Evolutionary conservation across 192 early-diverging fungal genomes (phyloP), one percentile per base, ranked within the genome.

Genomic region (Gonapodya sp.): DNA sequence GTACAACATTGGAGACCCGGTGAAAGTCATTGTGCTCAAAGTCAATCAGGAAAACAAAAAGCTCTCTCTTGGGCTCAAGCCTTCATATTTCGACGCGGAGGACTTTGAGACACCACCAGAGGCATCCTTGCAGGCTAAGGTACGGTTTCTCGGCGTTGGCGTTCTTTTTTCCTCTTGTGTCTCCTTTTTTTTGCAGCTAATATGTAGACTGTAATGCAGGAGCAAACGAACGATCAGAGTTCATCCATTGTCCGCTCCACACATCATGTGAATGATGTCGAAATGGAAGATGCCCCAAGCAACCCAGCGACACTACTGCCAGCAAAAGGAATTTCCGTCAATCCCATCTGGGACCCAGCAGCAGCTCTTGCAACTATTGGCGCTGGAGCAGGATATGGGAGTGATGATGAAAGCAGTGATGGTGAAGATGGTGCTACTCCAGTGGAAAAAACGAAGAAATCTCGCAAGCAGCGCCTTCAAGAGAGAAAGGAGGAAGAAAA

Each of bases 1-100:
- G 64, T 97, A 95, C 82, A 84, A 89, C 79, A 85, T 94, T 31
- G 96, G 96, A 35, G 95, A 97, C 82, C 87, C 90, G 0, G 95
- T 97, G 33, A 92, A 93, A 80, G 94, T 93, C 33, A 88, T 89
- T 78, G 90, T 97, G 34, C 86, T 96, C 64, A 91, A 92, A 73
- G 91, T 95, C 34, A 91, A 96, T 82, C 46, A 82, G 18, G 87
- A 88, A 80, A 93, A 89, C 82, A 90, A 92, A 78, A 86, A 89
- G 16, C 84, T 96, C 33, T 87, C 88, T 1, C 90, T 97, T 64
- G 93, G 94, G 73, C 89, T 96, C 30, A 96, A 95, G 88, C 89
- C 94, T 0, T 93, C 92, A 1, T 95, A 94, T 84, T 96, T 97
- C 89, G 90, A 85, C 36, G 82, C 81, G 36, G 87, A 82, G 8